Conservation (phyloP, 192 early-diverging fungal species). For the Umbelopsis ramanniana region DNA sequence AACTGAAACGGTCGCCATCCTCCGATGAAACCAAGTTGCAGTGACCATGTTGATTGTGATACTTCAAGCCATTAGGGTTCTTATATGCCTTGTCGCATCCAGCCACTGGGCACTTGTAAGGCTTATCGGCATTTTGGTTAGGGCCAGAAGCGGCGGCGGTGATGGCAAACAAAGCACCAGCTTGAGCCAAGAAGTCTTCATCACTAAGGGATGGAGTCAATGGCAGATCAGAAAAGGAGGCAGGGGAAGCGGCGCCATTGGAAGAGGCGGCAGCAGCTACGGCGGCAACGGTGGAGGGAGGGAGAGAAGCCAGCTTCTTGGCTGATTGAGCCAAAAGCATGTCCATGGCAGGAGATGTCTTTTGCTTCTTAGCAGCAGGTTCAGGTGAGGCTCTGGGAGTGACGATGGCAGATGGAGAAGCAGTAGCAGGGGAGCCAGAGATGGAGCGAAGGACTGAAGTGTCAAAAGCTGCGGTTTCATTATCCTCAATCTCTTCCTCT, state of each 20-base stretch:
- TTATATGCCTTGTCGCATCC: conserved; percentile 96
- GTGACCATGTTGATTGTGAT: conserved; percentile 95
- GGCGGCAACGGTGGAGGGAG: conserved; percentile 17
- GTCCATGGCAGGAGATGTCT: conserved; percentile 20
- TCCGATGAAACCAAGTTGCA: conserved; percentile 50
- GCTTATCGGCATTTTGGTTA: conserved; percentile 62
- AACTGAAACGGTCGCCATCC: conserved; percentile 57
- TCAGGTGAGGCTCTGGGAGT: conserved; percentile 17
- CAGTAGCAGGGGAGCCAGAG: conserved; percentile 15
- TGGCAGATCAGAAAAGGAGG: conserved; percentile 24
- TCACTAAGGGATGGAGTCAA: conserved; percentile 25
- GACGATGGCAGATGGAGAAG: not conserved
- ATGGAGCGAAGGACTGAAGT: conserved; percentile 28
- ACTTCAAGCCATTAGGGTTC: conserved; percentile 96
- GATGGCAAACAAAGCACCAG: conserved; percentile 31
- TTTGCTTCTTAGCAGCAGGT: conserved; percentile 13
- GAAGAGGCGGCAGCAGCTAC: conserved; percentile 8
- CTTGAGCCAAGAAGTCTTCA: conserved; percentile 38
- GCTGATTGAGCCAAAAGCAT: conserved; percentile 21
- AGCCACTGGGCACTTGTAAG: conserved; percentile 81
- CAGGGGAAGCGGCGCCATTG: conserved; percentile 15
- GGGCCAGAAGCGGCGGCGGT: conserved; percentile 15
- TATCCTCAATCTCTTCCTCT: conserved; percentile 2
- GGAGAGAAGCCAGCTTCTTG: conserved; percentile 23
- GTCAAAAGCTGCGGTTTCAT: conserved; percentile 30